Percentiles rank a stretch among this genome's conserved stretches.
These are phyloP conservation scores for Phytophthora sp. DNA, from an alignment of 352 stramenopile species.

Conservation along the genomic window DNA sequence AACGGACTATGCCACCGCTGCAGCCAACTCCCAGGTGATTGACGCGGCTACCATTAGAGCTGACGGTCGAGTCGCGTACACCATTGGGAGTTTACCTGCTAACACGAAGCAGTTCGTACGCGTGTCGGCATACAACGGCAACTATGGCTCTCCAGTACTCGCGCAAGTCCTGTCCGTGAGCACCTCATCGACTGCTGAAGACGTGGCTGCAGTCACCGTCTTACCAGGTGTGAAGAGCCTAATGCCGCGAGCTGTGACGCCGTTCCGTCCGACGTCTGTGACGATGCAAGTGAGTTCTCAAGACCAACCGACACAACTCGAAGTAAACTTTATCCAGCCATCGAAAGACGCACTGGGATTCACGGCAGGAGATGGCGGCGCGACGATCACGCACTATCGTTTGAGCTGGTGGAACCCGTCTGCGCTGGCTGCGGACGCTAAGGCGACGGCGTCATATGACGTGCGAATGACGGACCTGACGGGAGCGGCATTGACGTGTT, in stretches of 20 bases:
- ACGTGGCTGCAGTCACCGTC: conserved; percentile 11
- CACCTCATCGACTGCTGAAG: conserved; percentile 25
- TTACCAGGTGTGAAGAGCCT: conserved; percentile 41
- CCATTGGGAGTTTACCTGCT: conserved; percentile 81
- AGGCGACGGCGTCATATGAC: conserved; percentile 51
- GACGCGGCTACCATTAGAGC: conserved; percentile 24
- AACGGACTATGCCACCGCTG: conserved; percentile 54
- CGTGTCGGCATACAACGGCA: conserved; percentile 90
- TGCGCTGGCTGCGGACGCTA: conserved; percentile 40
- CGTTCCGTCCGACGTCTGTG: conserved; percentile 74
- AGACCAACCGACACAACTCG: conserved; percentile 79
- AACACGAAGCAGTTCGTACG: conserved; percentile 88
- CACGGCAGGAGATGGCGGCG: conserved; percentile 51
- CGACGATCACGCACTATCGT: conserved; percentile 67
- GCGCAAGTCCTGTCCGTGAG: conserved; percentile 45
- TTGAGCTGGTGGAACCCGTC: conserved; percentile 64
- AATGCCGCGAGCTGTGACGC: conserved; percentile 52
- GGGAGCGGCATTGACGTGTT: conserved; percentile 41
- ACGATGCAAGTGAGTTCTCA: conserved; percentile 77
- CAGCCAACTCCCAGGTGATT: conserved; percentile 60
- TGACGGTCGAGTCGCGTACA: conserved; percentile 53
- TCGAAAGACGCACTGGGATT: conserved; percentile 77
- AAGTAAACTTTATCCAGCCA: conserved; percentile 76
- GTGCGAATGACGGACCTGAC: conserved; percentile 51
- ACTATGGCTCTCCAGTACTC: conserved; percentile 73